phyloP scores from a whole-genome alignment of 2,329 filamentous ascomycete genomes.

The Parastagonospora nodorum region DNA sequence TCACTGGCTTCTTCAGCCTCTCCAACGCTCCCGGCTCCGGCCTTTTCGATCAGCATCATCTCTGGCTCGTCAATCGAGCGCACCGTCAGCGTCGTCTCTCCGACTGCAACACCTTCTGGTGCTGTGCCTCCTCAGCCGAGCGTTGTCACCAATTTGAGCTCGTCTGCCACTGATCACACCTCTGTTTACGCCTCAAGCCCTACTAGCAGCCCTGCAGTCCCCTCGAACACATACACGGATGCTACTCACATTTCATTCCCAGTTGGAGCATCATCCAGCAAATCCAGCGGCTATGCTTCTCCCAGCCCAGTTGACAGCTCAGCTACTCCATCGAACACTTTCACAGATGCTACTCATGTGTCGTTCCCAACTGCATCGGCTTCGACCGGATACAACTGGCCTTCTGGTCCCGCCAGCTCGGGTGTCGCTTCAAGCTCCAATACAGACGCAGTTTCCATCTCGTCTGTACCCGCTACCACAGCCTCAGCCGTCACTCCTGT shows the following conservation, averaged over 20 bases:
- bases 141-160: background rate
- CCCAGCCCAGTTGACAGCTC: slow-evolving; percentile 1
- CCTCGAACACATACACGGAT: slow-evolving; percentile 7
- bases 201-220: slow-evolving; percentile 3
- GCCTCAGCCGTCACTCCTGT: background rate
- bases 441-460: background rate
- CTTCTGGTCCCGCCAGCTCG: background rate
- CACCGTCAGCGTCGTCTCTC: slow-evolving; percentile 3
- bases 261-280: background rate
- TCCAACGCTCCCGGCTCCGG: background rate
- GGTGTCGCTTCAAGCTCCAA: background rate
- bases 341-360: slow-evolving; percentile 1
- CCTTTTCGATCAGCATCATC: slow-evolving; percentile 11
- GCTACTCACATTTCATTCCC: slow-evolving; percentile 3
- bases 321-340: slow-evolving; percentile 3
- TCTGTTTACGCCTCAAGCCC: slow-evolving; percentile 3
- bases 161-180: slow-evolving; percentile 2
- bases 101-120: background rate
- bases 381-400: background rate
- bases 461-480: background rate
- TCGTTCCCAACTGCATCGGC: slow-evolving; percentile 1
- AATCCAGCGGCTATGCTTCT: background rate
- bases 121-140: slow-evolving; percentile 10
- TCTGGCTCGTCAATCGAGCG: slow-evolving; percentile 5
- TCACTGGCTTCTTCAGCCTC: background rate